Evolutionary conservation across 164 flowering plant species (phyloP), one percentile per base, ranked within the genome.

Genomic region (Saururus chinensis): DNA sequence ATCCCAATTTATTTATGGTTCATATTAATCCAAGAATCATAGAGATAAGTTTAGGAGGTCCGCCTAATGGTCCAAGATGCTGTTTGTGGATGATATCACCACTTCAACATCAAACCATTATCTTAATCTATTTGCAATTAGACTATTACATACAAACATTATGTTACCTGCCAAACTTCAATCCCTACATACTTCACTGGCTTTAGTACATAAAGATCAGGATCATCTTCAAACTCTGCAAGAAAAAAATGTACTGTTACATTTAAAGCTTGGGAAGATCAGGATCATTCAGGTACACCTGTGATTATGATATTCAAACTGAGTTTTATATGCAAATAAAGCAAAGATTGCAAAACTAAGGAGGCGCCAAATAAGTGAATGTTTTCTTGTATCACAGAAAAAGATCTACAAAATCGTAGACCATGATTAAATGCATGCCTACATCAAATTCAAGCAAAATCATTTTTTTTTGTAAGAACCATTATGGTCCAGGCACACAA

Each of bases 181-280:
- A 89, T 86, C 30, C 89, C 93, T 2, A 83, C 78, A 69, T 89
- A 86, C 69, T 88, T 90, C 54, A 89, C 76, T 30, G 93, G 89
- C 71, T 82, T 88, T 64, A 84, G 63, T 61, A 92, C 98, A 74
- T 89, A 92, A 35, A 89, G 92, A 61, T 92, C 96, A 56, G 96
- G 92, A 52, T 92, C 98, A 75, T 92, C 98, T 76, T 89, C 92
- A 76, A 92, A 92, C 64, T 92, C 98, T 86, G 82, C 62, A 64
- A 42, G 20, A 57, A 64, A 55, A 37, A 49, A 16, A 56, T 64
- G 22, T 26, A 17, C 40, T 25, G 8, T 12, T 17, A 45, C 14
- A 45, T 8, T 45, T 45, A 17, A 8, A 45, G 14, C 49, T 4
- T 45, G 7, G 4, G 17, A 17, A 45, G 49, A 45, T 45, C 49